phyloP scores from a whole-genome alignment of 495 filamentous ascomycete species.

The Tetracladium marchalianum region DNA sequence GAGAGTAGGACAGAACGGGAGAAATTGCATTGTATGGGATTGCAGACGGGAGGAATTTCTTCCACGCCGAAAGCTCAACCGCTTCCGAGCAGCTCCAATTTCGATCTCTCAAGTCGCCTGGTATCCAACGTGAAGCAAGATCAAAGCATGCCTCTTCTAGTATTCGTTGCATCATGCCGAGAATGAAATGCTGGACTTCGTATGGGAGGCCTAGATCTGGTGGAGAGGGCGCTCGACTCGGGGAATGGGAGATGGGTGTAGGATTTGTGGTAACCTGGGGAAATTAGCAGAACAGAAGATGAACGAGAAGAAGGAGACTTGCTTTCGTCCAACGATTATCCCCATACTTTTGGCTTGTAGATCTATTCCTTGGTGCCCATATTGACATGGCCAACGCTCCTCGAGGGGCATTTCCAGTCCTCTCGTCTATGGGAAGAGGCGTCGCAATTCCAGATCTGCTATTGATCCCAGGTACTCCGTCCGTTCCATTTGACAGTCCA shows the following conservation, averaged over 20 bases:
- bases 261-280: not conserved
- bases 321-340: constrained; percentile 10
- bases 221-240: not conserved
- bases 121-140: constrained; percentile 26
- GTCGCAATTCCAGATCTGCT: not conserved
- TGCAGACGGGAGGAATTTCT: constrained; percentile 8
- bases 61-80: constrained; percentile 32
- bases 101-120: constrained; percentile 20
- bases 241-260: not conserved
- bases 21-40: constrained; percentile 9
- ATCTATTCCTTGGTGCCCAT: constrained; percentile 14
- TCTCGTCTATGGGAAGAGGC: not conserved
- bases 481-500: not conserved
- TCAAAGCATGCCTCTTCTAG: constrained; percentile 33
- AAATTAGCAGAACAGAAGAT: constrained; percentile 1
- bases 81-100: constrained; percentile 28
- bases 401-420: not conserved
- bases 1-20: constrained; percentile 5
- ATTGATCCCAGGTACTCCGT: not conserved
- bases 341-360: not conserved
- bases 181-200: constrained; percentile 28
- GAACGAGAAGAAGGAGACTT: not conserved
- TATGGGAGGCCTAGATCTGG: constrained; percentile 28
- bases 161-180: constrained; percentile 26
- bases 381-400: constrained; percentile 1